These are phyloP conservation scores for Rugonectria rugulosa DNA, from an alignment of 2,329 filamentous ascomycete species.

Conservation along the genomic window DNA sequence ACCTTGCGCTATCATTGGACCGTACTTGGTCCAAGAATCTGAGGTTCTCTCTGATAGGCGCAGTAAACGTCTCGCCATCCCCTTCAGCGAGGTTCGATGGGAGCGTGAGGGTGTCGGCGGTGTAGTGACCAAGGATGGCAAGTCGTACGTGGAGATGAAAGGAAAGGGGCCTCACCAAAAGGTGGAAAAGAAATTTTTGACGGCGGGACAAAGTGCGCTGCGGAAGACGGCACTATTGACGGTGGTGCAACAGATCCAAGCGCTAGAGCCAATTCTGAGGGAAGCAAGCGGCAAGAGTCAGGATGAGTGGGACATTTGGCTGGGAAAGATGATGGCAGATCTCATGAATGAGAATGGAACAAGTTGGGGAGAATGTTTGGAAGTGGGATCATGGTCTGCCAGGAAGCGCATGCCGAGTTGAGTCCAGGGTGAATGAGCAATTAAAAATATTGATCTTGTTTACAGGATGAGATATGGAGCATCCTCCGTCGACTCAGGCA, in stretches of 20 bases:
- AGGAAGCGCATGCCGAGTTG: slow-evolving; percentile 64
- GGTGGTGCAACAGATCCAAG: slow-evolving; percentile 83
- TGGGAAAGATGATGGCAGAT: slow-evolving; percentile 85
- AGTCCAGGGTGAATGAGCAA: slow-evolving; percentile 19
- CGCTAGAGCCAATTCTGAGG: slow-evolving; percentile 81
- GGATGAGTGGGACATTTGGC: slow-evolving; percentile 93
- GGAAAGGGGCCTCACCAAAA: slow-evolving; percentile 52
- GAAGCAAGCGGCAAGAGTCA: slow-evolving; percentile 86
- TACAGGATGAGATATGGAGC: too few relatives aligned
- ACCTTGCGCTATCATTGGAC: slow-evolving; percentile 79
- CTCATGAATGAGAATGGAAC: slow-evolving; percentile 81
- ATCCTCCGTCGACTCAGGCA: slow-evolving; percentile 32
- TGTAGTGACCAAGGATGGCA: slow-evolving; percentile 66
- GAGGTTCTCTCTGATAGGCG: slow-evolving; percentile 74
- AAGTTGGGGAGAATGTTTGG: slow-evolving; percentile 85
- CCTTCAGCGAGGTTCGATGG: slow-evolving; percentile 85
- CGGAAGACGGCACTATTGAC: slow-evolving; percentile 82
- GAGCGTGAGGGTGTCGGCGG: slow-evolving; percentile 77
- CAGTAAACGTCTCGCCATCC: slow-evolving; percentile 83
- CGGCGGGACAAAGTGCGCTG: slow-evolving; percentile 74
- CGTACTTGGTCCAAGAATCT: slow-evolving; percentile 82
- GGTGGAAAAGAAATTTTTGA: slow-evolving; percentile 61
- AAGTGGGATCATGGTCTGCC: slow-evolving; percentile 86
- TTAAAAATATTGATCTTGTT: slow-evolving; percentile 23
- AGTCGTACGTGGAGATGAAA: slow-evolving; percentile 65